These are phyloP conservation scores for Solanum hybrid DNA, from an alignment of 305 asterid species.

Conservation along the genomic window DNA sequence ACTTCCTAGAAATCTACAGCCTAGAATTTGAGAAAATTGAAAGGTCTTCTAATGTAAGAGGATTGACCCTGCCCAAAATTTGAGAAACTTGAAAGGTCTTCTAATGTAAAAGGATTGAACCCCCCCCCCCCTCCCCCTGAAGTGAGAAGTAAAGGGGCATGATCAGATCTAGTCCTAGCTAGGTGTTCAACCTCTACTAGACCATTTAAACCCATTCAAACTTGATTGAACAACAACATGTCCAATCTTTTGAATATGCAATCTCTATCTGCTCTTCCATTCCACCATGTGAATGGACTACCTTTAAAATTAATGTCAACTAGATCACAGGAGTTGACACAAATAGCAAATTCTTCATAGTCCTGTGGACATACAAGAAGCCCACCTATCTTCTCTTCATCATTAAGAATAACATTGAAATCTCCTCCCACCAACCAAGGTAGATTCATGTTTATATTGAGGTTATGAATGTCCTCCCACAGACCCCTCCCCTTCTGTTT, in stretches of 20 bases:
- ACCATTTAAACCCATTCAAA: background rate
- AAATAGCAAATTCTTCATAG: background rate
- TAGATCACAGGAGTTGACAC: background rate
- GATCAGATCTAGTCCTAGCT: background rate
- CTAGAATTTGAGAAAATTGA: too few species aligned
- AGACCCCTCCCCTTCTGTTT: too few species aligned
- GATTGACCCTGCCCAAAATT: background rate
- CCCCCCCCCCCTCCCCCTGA: background rate
- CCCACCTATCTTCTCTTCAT: background rate
- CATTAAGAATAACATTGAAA: too few species aligned
- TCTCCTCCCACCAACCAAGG: too few species aligned
- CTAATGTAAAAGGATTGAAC: too few species aligned
- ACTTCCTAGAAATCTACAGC: too few species aligned
- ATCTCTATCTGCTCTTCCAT: background rate
- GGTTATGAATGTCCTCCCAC: too few species aligned
- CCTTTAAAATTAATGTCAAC: background rate
- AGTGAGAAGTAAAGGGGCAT: background rate
- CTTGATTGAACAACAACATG: background rate
- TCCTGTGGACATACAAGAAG: background rate
- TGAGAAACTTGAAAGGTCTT: background rate
- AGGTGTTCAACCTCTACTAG: too few species aligned
- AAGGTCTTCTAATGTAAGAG: too few species aligned
- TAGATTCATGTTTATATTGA: too few species aligned
- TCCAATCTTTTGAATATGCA: too few species aligned
- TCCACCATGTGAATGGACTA: background rate